Evolutionary conservation across 1,139 yeast species (phyloP).

Genomic region (Debaryomyces psychrophilus): DNA sequence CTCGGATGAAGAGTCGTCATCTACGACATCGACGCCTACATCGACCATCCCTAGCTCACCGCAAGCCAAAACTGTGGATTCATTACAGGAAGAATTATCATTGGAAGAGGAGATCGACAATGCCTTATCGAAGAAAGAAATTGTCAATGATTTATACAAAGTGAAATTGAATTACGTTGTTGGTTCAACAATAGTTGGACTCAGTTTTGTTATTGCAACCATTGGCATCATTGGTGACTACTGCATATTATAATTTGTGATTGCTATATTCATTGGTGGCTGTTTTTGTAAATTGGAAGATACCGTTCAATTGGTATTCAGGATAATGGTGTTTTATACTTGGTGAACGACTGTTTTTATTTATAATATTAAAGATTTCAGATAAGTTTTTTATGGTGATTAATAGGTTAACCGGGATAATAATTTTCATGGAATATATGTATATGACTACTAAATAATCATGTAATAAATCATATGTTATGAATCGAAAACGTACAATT

Average conservation of each 20-base stretch:
- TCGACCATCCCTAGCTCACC: slow-evolving; percentile 39
- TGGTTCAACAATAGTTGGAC: slow-evolving; percentile 44
- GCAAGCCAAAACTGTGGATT: slow-evolving; percentile 19
- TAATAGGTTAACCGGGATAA: slow-evolving; percentile 1
- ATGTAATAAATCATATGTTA: neutral
- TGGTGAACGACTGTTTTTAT: slow-evolving; percentile 5
- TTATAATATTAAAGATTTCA: neutral
- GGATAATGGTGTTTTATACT: slow-evolving; percentile 5
- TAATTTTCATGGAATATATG: neutral
- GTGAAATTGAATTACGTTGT: slow-evolving; percentile 35
- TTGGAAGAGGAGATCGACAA: slow-evolving; percentile 48
- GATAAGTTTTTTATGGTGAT: slow-evolving; percentile 1
- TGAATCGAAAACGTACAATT: neutral
- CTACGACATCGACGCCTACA: slow-evolving; percentile 32
- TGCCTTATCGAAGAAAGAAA: slow-evolving; percentile 45
- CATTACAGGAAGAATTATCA: slow-evolving; percentile 21
- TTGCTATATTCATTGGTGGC: neutral
- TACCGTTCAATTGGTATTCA: neutral
- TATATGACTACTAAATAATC: slow-evolving; percentile 4
- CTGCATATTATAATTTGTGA: slow-evolving; percentile 21
- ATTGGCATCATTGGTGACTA: slow-evolving; percentile 55
- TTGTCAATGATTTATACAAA: slow-evolving; percentile 33
- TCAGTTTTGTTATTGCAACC: slow-evolving; percentile 44
- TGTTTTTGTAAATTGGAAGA: neutral
- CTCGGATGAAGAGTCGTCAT: slow-evolving; percentile 46